Evolutionary conservation across 2,329 filamentous ascomycete species (phyloP).

Genomic region (Fusarium pseudograminearum): DNA sequence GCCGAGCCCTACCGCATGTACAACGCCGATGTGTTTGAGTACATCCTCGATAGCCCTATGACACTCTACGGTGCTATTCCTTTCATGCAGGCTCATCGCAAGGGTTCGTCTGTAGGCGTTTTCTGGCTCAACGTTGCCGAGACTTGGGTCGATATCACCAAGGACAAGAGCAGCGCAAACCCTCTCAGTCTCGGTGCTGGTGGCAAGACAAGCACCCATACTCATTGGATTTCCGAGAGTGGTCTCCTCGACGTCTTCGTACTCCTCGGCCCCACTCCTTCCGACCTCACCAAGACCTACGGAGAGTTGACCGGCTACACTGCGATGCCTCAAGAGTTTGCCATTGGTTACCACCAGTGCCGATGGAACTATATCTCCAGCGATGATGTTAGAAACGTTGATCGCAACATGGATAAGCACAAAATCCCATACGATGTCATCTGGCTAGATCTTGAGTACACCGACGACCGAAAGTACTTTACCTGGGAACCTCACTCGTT

Average conservation of each 20-base stretch:
- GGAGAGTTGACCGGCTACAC: conserved; percentile 92
- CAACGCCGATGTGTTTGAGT: conserved; percentile 98
- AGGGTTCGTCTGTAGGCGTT: conserved; percentile 91
- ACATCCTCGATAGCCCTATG: conserved; percentile 97
- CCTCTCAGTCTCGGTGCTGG: conserved; percentile 79
- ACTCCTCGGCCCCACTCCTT: conserved; percentile 88
- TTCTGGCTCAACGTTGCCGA: conserved; percentile 98
- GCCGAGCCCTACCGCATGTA: conserved; percentile 93
- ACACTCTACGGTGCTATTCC: conserved; percentile 97
- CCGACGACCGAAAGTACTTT: conserved; percentile 97
- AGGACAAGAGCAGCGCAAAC: conserved; percentile 78
- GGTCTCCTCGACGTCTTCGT: conserved; percentile 93
- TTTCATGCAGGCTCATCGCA: conserved; percentile 96
- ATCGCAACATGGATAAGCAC: conserved; percentile 94
- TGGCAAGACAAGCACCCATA: conserved; percentile 81
- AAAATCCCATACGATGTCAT: conserved; percentile 98
- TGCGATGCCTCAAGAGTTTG: conserved; percentile 90
- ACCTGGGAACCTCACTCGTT: conserved; percentile 95
- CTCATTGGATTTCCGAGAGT: conserved; percentile 96
- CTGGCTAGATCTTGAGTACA: conserved; percentile 98
- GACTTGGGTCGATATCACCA: conserved; percentile 96
- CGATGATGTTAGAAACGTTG: conserved; percentile 96
- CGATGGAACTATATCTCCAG: conserved; percentile 99
- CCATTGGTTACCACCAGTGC: conserved; percentile 95
- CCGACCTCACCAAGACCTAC: conserved; percentile 84